Evolutionary conservation across 441 rosid genomes (phyloP).

Genomic region (Croton setiger): DNA sequence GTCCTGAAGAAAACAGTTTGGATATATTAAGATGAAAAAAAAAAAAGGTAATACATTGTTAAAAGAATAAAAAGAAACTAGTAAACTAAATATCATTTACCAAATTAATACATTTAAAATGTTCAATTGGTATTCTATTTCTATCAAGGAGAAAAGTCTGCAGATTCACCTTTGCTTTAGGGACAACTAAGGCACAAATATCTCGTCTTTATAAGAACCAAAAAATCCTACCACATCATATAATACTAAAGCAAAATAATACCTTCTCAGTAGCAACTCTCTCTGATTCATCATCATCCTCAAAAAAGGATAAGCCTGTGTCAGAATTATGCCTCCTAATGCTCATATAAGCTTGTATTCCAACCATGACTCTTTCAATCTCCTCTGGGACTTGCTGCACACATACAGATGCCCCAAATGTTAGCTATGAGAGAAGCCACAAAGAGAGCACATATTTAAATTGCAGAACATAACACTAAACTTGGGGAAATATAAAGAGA

Average conservation of each 20-base stretch:
- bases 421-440: background rate
- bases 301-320: slow-evolving; percentile 66
- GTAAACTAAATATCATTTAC: background rate
- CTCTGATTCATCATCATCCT: slow-evolving; percentile 56
- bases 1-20: slow-evolving; percentile 47
- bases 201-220: background rate
- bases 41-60: background rate
- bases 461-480: background rate
- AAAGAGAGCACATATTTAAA: background rate
- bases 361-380: slow-evolving; percentile 92
- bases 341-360: slow-evolving; percentile 94
- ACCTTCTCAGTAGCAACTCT: slow-evolving; percentile 61
- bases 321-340: slow-evolving; percentile 75
- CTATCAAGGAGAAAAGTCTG: background rate
- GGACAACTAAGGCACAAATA: background rate
- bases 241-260: slow-evolving; percentile 9
- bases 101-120: background rate
- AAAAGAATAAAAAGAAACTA: background rate
- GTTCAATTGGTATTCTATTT: background rate
- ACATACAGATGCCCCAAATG: background rate
- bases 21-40: slow-evolving; percentile 6
- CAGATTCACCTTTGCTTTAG: background rate
- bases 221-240: background rate
- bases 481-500: background rate
- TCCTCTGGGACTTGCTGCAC: slow-evolving; percentile 98